Evolutionary conservation across 768 basidiomycete species (phyloP), one percentile per base, ranked within the genome.

Genomic region (Trametes coccinea): DNA sequence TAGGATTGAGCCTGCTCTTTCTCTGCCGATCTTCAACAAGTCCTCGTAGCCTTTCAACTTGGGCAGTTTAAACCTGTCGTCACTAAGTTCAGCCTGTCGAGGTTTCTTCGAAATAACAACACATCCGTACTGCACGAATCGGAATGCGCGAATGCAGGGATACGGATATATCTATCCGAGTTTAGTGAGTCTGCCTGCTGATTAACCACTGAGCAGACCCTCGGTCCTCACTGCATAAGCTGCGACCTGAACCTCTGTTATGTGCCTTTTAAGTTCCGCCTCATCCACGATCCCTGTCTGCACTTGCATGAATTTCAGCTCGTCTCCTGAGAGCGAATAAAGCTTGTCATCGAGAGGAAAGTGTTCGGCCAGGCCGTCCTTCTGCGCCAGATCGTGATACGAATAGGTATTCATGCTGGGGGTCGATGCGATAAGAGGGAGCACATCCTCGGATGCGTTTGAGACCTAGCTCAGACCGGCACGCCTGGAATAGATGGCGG

Each of bases 1-100:
- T 13, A 77, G 67, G 5, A 80, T 69, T 0, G 73, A 75, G 0
- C 71, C 67, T 7, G 66, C 45, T 31, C 74, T 74, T 22, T 74
- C 71, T 46, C 58, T 70, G 5, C 75, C 78, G n/a, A 80, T 70
- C 49, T 69, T 67, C 8, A 78, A 66, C 10, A 76, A 49, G n/a
- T 60, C 53, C 6, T 50, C 34, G 45, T 71, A 71, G 1, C 60
- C 62, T 4, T 63, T 65, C 4, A 67, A 51, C 2, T 62, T 55
- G 8, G 63, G 47, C 5, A 70, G 59, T 39, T 62, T 65, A 30
- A 60, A 45, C 5, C 69, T 71, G 30, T 6, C 3, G 0, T 31
- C 5, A 43, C 8, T 62, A 10, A 49, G 30, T 49, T 13, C 29
- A n/a, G 14, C 7, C 11, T 11, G 6, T 1, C 13, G 22, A 22